Evolutionary conservation across 2,329 filamentous ascomycete species (phyloP), one percentile per base, ranked within the genome.

Genomic region (Metarhizium anisopliae): DNA sequence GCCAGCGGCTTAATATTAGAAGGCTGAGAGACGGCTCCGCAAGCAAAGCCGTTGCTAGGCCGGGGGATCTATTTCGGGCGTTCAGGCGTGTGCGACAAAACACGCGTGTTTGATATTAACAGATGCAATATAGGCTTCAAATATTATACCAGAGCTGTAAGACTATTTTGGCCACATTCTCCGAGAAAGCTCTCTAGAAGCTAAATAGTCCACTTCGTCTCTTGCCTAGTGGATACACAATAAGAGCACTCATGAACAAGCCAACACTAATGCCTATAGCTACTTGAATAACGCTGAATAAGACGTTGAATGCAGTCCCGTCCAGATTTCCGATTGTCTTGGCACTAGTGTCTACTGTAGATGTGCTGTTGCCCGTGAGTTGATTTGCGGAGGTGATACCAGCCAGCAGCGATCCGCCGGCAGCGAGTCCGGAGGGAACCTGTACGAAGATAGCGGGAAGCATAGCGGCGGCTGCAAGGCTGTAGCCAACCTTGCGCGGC

Each of bases 371-470:
- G 54, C 71, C 66, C 2, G 75, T 81, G 49, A 84, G 75, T 53
- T 77, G 72, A 58, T 85, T 74, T 0, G 83, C 83, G 6, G 75
- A 78, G 4, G 74, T 75, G 55, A 86, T 70, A 16, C 83, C 82
- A 7, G 79, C 78, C 5, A 85, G 68, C 18, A 86, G 70, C 14
- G 80, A 83, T 1, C 82, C 82, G 32, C 77, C 76, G 0, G 80
- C 81, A 3, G 83, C 83, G n/a, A 86, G 70, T 32, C 82, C 81
- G 20, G 79, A 82, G 0, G 83, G 83, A 30, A 86, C 83, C 60
- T 84, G 82, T 2, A 86, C 80, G 59, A 95, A 95, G 60, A 96
- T 95, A 5, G 87, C 91, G 0, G 91, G 91, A 10, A 96, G 74
- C 77, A 96, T 89, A 1, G 89, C 87, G 0, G 90, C 89, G 0